Percentiles rank a stretch among this genome's conserved stretches.
Conservation (phyloP, 148 eudicot species). For the Polygonum aviculare region DNA sequence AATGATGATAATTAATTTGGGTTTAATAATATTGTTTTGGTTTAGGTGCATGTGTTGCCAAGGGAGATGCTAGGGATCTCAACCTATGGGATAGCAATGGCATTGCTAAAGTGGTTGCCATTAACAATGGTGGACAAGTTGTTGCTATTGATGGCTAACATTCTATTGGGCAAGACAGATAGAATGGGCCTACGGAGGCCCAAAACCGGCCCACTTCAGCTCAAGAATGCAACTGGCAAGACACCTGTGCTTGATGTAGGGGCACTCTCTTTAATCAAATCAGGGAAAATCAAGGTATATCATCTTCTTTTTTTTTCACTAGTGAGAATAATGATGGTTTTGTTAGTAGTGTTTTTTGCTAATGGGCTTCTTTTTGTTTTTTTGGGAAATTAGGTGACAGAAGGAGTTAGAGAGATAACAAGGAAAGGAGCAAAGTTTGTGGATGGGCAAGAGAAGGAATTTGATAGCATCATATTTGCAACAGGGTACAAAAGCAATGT, state of each 20-base stretch:
- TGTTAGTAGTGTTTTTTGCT: neutral
- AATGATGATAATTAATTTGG: neutral
- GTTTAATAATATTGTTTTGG: neutral
- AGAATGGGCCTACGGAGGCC: slow-evolving; percentile 60
- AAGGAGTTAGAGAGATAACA: slow-evolving; percentile 73
- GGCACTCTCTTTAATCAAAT: slow-evolving; percentile 54
- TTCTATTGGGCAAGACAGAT: slow-evolving; percentile 63
- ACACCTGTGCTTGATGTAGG: slow-evolving; percentile 92
- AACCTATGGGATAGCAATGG: slow-evolving; percentile 79
- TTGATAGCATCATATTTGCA: slow-evolving; percentile 76
- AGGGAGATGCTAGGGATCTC: slow-evolving; percentile 93
- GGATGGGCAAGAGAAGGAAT: slow-evolving; percentile 67
- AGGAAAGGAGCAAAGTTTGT: slow-evolving; percentile 67
- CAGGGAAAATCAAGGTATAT: slow-evolving; percentile 74
- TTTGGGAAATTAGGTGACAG: slow-evolving; percentile 38
- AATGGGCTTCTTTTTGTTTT: neutral
- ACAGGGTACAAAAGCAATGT: slow-evolving; percentile 87
- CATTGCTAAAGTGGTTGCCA: slow-evolving; percentile 29
- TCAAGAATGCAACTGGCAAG: slow-evolving; percentile 81
- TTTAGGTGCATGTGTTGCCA: slow-evolving; percentile 69
- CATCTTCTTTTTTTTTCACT: neutral
- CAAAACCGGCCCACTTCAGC: slow-evolving; percentile 77
- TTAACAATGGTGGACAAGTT: slow-evolving; percentile 68
- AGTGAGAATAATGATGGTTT: neutral
- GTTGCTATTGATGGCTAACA: slow-evolving; percentile 48